Evolutionary conservation across 495 filamentous ascomycete genomes (phyloP).

Genomic region (Alectoria sarmentosa): DNA sequence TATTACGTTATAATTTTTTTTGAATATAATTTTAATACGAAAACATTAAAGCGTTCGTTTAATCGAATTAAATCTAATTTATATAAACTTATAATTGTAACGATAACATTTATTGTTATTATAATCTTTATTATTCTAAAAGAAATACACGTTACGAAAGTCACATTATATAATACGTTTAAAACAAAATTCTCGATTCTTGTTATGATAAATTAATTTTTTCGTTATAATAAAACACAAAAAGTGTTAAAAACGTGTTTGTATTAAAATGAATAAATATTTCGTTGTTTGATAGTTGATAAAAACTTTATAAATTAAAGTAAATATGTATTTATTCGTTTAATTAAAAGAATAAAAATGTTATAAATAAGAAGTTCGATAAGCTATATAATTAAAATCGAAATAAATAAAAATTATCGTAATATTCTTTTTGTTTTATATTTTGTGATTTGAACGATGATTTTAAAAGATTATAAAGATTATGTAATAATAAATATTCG

Average conservation of each 20-base stretch:
- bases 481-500: background rate
- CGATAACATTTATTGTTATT: too few species aligned
- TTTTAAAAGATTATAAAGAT: background rate
- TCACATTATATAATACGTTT: too few species aligned
- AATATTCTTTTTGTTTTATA: background rate
- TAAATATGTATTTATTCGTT: background rate
- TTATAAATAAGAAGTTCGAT: background rate
- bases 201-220: background rate
- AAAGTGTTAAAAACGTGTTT: background rate
- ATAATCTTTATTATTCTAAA: too few species aligned
- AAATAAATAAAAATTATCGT: background rate
- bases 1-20: too few species aligned
- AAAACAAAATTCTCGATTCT: background rate
- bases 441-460: background rate
- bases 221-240: too few species aligned
- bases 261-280: background rate
- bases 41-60: background rate
- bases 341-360: background rate
- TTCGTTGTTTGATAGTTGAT: background rate
- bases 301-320: background rate
- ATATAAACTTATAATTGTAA: background rate
- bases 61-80: background rate
- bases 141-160: too few species aligned
- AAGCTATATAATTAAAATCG: too few species aligned
- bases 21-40: background rate